Base-by-base conservation (phyloP, 129 eudicot genomes). In the Solidago caesia region DNA sequence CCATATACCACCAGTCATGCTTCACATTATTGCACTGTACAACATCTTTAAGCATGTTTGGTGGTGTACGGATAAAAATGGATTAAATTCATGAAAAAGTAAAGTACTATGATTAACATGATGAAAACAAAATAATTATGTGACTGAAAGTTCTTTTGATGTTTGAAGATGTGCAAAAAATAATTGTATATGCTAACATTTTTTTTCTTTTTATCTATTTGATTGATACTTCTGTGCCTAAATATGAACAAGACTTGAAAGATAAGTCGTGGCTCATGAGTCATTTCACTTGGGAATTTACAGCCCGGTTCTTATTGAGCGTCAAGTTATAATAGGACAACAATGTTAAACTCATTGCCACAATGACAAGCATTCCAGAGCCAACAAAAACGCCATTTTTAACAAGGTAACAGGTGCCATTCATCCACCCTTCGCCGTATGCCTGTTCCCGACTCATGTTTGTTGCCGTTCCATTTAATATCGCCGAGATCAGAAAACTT, bases 391-490 rank as follows among this genome's bases (percentile, higher is more conserved):
- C 79, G 2, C 97, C 98, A 64, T 88, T 82, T 76, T 83, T 93
- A 3, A 90, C 92, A 10, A 90, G 64, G 81, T 90, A 93, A 73
- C 98, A 93, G 45, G 82, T 85, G 14, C 89, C 91, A 57, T 83
- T 85, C 52, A 85, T 26, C 98, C 98, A 93, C 39, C 98, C 98
- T 79, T 88, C 69, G 16, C 98, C 97, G 26, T 84, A 79, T 1
- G 56, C 27, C 15, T 93, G 98, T 44, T 44, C 81, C 48, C 12
- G 76, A 67, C 73, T 93, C 97, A 93, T 93, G 79, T 92, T 88
- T 6, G 89, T 81, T 43, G 91, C 87, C 21, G 79, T 76, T 25
- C 81, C 80, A 27, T 72, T 53, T 66, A 93, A 52, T 7, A 86
- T 49, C 7, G 63, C 39, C 2, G 64, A 48, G 7, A 80, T 57